A percentile compares a stretch with the other conserved stretches of the same genome.
Evolutionary conservation across 1,284 basidiomycete species (phyloP).

Genomic region (Cystobasidium pallidum): DNA sequence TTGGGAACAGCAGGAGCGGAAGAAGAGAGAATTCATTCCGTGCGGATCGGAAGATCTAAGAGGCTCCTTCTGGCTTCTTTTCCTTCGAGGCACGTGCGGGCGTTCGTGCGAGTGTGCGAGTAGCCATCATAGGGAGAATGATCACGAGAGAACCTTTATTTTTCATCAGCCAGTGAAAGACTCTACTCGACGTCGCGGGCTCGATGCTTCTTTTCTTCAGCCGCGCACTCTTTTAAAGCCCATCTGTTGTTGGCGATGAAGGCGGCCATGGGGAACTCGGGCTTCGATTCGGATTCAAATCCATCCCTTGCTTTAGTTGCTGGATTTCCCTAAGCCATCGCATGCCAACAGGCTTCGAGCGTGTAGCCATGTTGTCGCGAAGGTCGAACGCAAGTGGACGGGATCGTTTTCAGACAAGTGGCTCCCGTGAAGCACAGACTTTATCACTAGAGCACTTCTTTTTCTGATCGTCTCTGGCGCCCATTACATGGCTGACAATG

Average conservation of each 20-base stretch:
- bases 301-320: constrained; percentile 15
- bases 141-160: constrained; percentile 15
- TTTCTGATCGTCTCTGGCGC: constrained; percentile 16
- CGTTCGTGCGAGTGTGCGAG: constrained; percentile 1
- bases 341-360: constrained; percentile 19
- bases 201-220: constrained; percentile 16
- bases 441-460: constrained; percentile 17
- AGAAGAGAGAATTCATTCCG: constrained; percentile 14
- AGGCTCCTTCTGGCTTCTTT: constrained; percentile 22
- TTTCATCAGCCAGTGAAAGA: constrained; percentile 19
- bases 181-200: constrained; percentile 12
- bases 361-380: too few relatives aligned
- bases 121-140: constrained; percentile 20
- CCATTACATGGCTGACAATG: too few relatives aligned
- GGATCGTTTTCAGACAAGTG: constrained; percentile 18
- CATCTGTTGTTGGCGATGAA: constrained; percentile 19
- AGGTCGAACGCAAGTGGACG: constrained; percentile 14
- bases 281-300: constrained; percentile 15
- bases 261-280: constrained; percentile 17
- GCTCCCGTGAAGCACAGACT: constrained; percentile 12
- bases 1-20: constrained; percentile 20
- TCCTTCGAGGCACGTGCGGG: constrained; percentile 17
- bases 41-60: constrained; percentile 13
- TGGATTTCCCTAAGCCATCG: constrained; percentile 15
- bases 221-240: too few relatives aligned